Base-by-base conservation (phyloP, 2,329 filamentous ascomycete species). In the Pyrenophora graminea region DNA sequence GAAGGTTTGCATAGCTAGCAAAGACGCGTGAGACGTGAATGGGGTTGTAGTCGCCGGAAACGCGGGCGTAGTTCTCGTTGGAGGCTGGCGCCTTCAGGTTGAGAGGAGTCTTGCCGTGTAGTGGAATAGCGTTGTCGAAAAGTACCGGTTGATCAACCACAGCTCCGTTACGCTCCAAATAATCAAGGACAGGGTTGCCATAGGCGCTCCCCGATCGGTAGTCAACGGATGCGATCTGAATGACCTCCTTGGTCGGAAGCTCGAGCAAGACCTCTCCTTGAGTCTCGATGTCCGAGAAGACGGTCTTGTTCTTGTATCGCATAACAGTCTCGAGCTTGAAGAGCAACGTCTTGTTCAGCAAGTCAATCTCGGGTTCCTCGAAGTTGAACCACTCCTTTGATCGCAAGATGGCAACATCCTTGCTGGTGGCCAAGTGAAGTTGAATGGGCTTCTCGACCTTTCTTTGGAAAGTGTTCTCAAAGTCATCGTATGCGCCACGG, bases 21-120 rank as follows among this genome's bases (percentile, higher is more conserved):
- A 99, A 99, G 48, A 97, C 91, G 49, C 94, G 89, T 10, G 94
- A 97, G 38, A 99, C 94, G 80, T 99, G 94, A 57, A 99, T 99
- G 19, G 94, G 94, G 77, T 99, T 99, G 83, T 91, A 99, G 74
- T 99, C 94, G 39, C 94, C 94, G 44, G 95, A 99, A 15, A 99
- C 94, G 61, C 91, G 90, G 56, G 94, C 95, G 69, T 99, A 99
- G 25, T 90, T 96, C 80, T 99, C 94, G 77, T 99, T 99, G 49
- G 92, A 96, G 15, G 92, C 88, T 48, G 94, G 94, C 6, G 94
- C 93, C 70, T 91, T 92, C 45, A 99, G 82, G 61, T 88, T 85
- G 55, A 99, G 82, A 45, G 92, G 90, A 1, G 88, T 89, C 81
- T 92, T 96, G 66, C 94, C 93, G 68, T 89, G 96, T 41, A 99